Evolutionary conservation across 306 rosid species (phyloP), one percentile per base, ranked within the genome.

Genomic region (Gleditsia sinensis): DNA sequence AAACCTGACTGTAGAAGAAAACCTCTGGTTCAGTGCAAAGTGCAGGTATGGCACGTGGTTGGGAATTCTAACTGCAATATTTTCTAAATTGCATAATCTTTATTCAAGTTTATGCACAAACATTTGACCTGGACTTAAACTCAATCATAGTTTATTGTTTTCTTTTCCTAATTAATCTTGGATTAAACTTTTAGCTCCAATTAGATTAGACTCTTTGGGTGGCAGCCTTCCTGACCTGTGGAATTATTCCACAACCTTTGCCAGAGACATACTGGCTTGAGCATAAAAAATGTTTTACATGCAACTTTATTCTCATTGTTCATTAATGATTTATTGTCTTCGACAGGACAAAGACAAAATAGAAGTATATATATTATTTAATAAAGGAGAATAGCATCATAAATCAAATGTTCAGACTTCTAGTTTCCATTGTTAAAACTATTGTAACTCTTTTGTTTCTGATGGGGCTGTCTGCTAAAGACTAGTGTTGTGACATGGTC

Each of bases 1-100:
- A 75, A 91, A 91, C 85, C 79, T 91, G 80, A 89, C 97, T 0
- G 95, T 91, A 76, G 97, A 89, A 87, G 97, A 91, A 83, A 91
- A 91, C 72, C 80, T 91, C 40, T 76, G 91, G 92, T 91, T 87
- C 82, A 91, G 91, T 86, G 97, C 97, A 39, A 88, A 71, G 45
- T 89, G 97, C 90, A 89, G 97, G 97, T 91, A 83, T 30, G 37
- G 43, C 49, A 83, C 34, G 20, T 60, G 75, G 46, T 61, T 65
- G 55, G 39, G 36, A 7, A 75, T 50, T 67, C 13, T 48, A 34
- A 33, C 40, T 20, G 3, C 37, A 9, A 27, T 33, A 66, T 40
- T 11, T 19, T 40, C 0, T 11, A 30, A 20, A 45, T 7, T 7
- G 13, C 3, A 49, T 51, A n/a, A 32, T 68, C 30, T 8, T 30